phyloP scores from a whole-genome alignment of 768 basidiomycete genomes.

The Lyophyllum decastes region DNA sequence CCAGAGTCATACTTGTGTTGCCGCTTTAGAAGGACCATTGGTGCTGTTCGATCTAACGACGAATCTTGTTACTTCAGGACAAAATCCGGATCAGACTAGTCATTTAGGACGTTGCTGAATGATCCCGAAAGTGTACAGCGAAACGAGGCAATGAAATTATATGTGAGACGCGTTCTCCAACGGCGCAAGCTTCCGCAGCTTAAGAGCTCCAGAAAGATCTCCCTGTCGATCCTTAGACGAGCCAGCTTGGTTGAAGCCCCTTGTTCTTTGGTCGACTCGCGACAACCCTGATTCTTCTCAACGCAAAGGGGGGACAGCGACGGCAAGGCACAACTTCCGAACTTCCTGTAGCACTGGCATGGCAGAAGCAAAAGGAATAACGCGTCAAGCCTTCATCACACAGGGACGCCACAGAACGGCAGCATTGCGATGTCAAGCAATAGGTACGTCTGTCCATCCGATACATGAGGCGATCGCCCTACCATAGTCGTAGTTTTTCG shows the following conservation, averaged over 20 bases:
- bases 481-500: conserved; percentile 2
- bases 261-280: background rate
- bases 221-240: background rate
- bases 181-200: background rate
- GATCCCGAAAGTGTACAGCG: background rate
- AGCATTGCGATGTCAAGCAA: conserved; percentile 1
- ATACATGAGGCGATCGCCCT: conserved; percentile 13
- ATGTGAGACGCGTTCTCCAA: background rate
- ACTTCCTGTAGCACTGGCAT: background rate
- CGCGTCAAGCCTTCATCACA: background rate
- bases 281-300: background rate
- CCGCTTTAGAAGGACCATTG: background rate
- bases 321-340: background rate
- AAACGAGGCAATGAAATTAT: background rate
- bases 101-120: background rate
- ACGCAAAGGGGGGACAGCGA: background rate
- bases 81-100: too few relatives aligned
- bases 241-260: background rate
- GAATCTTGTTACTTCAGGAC: too few relatives aligned
- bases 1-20: too few relatives aligned
- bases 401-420: conserved; percentile 11
- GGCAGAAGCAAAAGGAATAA: background rate
- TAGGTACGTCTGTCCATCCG: background rate
- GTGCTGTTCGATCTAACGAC: background rate
- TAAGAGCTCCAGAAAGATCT: background rate